Evolutionary conservation across 129 eudicot species (phyloP).

Genomic region (Artemisia annua): DNA sequence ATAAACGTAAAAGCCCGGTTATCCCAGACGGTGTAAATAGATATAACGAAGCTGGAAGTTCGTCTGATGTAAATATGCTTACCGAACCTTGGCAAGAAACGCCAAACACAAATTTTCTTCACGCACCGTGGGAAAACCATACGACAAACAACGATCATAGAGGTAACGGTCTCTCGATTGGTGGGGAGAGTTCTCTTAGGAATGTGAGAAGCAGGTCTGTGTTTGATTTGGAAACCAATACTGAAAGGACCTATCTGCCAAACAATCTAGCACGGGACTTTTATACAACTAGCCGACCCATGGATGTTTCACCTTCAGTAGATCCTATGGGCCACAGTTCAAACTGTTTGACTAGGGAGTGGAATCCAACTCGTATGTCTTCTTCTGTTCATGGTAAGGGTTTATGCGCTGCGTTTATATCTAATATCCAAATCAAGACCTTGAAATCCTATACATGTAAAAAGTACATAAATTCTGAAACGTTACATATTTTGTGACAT

Average conservation of each 20-base stretch:
- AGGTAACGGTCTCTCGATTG: constrained; percentile 48
- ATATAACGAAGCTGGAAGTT: constrained; percentile 22
- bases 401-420: constrained; percentile 7
- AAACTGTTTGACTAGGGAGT: constrained; percentile 21
- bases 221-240: constrained; percentile 52
- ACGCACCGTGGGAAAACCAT: constrained; percentile 45
- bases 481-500: not conserved
- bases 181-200: constrained; percentile 50
- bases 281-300: constrained; percentile 40
- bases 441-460: no score
- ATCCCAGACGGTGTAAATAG: constrained; percentile 34
- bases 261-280: constrained; percentile 41
- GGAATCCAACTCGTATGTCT: constrained; percentile 33
- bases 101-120: constrained; percentile 43
- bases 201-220: constrained; percentile 67
- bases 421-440: no score
- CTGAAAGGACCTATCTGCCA: constrained; percentile 44
- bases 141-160: not conserved
- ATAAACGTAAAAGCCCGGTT: constrained; percentile 69
- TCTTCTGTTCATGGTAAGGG: constrained; percentile 43
- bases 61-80: constrained; percentile 45
- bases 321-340: constrained; percentile 44
- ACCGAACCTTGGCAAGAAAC: constrained; percentile 50
- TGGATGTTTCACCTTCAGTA: constrained; percentile 39
- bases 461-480: not conserved